Evolutionary conservation across 371 early-diverging fungal species (phyloP), one percentile per base, ranked within the genome.

Genomic region (Rhizoclosmatium hyalinum): DNA sequence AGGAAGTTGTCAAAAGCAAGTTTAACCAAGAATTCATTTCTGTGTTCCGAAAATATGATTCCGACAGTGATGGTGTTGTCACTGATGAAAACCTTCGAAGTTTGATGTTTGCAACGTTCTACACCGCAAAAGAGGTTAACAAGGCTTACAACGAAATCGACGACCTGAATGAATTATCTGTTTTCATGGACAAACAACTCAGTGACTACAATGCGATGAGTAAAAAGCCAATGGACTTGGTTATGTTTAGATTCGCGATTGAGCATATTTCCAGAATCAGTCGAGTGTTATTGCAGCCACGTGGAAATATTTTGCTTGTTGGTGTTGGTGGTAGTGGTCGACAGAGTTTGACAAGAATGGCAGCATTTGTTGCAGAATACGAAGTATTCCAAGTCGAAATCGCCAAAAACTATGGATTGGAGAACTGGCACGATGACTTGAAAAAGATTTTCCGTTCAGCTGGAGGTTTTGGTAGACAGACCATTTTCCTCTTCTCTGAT

Each of bases 271-370:
- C 85, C 17, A 58, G 88, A 62, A 86, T 88, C 64, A 83, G 82
- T 53, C 75, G 88, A 42, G 83, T 86, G 8, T 71, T 88, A n/a
- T 80, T 79, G 57, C 84, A 85, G 56, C 88, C 88, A 1, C 71
- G 86, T 12, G 88, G 85, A 43, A 84, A 83, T 68, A 84, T 85
- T 12, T 73, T 88, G 19, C 71, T 88, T 17, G 88, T 86, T 17
- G 88, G 88, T 2, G 86, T 88, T 45, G 88, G 88, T 32, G 88
- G 88, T 3, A 84, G 83, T 74, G 88, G 88, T 3, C 73, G 86
- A 2, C 86, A 86, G 62, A 83, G 83, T 69, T 73, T 88, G 57
- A 82, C 86, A 0, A 75, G 85, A 17, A 74, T 88, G 79, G 85
- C 86, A 10, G 85, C 86, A 1, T 83, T 80, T 75, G 81, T 86